Percentiles rank a stretch among this genome's conserved stretches.
phyloP scores from a whole-genome alignment of 1,284 basidiomycete genomes.

The Salmacisia buchloeana region DNA sequence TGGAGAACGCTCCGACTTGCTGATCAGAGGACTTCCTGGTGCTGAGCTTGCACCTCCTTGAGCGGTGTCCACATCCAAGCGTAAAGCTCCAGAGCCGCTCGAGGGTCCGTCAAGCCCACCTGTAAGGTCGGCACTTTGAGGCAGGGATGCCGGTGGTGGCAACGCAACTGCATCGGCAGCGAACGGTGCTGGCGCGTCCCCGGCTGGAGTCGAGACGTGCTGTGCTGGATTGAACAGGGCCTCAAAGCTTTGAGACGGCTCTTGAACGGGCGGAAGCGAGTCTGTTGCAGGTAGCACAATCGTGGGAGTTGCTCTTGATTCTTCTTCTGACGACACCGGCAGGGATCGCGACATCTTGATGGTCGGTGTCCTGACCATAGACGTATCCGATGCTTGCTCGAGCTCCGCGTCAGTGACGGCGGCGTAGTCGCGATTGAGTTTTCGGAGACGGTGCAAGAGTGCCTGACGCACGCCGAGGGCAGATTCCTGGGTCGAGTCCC shows the following conservation, averaged over 20 bases:
- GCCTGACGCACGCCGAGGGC: constrained; percentile 10
- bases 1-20: not conserved
- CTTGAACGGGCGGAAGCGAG: not conserved
- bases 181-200: constrained; percentile 3
- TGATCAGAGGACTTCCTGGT: not conserved
- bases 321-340: no score
- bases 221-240: not conserved
- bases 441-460: constrained; percentile 23
- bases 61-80: no score
- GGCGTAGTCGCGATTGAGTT: constrained; percentile 26
- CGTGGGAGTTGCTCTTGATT: not conserved
- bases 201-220: not conserved
- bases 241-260: not conserved
- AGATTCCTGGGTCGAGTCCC: no score
- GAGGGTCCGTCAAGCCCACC: no score
- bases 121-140: no score
- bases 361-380: not conserved
- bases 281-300: not conserved
- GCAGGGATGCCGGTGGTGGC: not conserved
- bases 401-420: constrained; percentile 2
- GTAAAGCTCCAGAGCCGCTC: no score
- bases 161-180: not conserved
- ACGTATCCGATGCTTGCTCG: not conserved
- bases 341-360: not conserved
- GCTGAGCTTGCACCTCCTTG: no score